These are phyloP conservation scores for Fusarium armeniacum DNA, from an alignment of 2,329 filamentous ascomycete species.

Conservation along the genomic window DNA sequence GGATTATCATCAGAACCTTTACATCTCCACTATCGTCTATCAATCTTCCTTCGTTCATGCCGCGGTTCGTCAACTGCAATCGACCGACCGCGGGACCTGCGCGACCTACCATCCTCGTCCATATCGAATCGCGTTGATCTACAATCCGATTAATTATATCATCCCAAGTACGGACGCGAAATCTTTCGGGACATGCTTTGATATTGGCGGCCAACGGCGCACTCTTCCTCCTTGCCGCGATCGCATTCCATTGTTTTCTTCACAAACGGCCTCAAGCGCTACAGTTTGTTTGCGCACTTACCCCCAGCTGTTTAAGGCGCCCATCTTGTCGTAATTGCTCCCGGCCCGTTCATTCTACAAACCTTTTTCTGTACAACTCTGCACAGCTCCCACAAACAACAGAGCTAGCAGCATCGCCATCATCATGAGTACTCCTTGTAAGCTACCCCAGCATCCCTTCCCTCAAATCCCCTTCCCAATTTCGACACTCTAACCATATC, in stretches of 20 bases:
- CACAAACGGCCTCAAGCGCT: constrained; percentile 24
- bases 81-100: constrained; percentile 45
- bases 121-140: constrained; percentile 46
- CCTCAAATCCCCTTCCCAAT: constrained; percentile 19
- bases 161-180: constrained; percentile 21
- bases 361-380: constrained; percentile 27
- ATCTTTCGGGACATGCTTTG: constrained; percentile 42
- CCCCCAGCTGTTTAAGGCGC: constrained; percentile 29
- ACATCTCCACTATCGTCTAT: not conserved
- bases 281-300: constrained; percentile 36
- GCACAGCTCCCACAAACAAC: constrained; percentile 8
- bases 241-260: constrained; percentile 32
- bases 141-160: constrained; percentile 14
- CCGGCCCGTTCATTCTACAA: constrained; percentile 21
- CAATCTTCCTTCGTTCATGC: constrained; percentile 33
- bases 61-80: constrained; percentile 47
- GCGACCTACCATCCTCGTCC: constrained; percentile 45
- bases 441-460: constrained; percentile 22
- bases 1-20: not conserved
- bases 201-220: constrained; percentile 41
- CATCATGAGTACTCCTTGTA: constrained; percentile 51
- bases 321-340: constrained; percentile 26
- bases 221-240: constrained; percentile 37
- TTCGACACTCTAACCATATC: constrained; percentile 16
- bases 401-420: constrained; percentile 8